A percentile compares a stretch with the other conserved stretches of the same genome.
Conservation (phyloP, 1,284 basidiomycete species). For the Rhodotorula sp. region DNA sequence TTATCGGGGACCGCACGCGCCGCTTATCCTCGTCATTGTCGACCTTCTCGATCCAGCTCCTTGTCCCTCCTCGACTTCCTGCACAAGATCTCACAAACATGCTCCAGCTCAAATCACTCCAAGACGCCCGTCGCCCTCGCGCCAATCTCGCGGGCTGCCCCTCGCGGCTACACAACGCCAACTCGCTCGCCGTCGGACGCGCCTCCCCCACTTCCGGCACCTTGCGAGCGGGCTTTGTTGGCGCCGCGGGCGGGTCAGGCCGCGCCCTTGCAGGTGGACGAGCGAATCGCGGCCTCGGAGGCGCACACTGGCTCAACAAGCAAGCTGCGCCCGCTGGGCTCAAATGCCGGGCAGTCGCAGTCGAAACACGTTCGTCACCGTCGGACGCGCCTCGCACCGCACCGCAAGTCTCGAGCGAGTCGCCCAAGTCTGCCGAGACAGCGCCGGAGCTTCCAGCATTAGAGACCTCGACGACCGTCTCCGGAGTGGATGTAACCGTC, state of each 20-base stretch:
- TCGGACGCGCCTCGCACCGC: not conserved
- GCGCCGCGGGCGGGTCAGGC: not conserved
- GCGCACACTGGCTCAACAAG: not conserved
- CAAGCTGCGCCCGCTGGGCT: too few relatives aligned
- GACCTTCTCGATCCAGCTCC: not conserved
- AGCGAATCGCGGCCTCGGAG: too few relatives aligned
- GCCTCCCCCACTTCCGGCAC: not conserved
- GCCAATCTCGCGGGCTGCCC: not conserved
- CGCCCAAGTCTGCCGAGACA: too few relatives aligned
- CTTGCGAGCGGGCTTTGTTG: not conserved
- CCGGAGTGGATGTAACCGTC: not conserved
- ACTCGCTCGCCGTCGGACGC: not conserved
- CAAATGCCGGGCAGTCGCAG: not conserved
- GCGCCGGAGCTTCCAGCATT: too few relatives aligned
- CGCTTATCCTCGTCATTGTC: constrained; percentile 8
- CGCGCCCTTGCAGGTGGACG: not conserved
- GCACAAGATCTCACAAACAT: not conserved
- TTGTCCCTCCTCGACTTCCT: not conserved
- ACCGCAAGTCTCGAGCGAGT: too few relatives aligned
- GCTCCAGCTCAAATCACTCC: constrained; percentile 10
- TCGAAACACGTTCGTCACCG: not conserved
- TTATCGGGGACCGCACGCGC: not conserved
- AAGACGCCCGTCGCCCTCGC: constrained; percentile 21
- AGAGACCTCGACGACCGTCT: too few relatives aligned
- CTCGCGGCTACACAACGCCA: not conserved